These are phyloP conservation scores for Penicillium sp. DNA, from an alignment of 2,329 filamentous ascomycete species.

Conservation along the genomic window DNA sequence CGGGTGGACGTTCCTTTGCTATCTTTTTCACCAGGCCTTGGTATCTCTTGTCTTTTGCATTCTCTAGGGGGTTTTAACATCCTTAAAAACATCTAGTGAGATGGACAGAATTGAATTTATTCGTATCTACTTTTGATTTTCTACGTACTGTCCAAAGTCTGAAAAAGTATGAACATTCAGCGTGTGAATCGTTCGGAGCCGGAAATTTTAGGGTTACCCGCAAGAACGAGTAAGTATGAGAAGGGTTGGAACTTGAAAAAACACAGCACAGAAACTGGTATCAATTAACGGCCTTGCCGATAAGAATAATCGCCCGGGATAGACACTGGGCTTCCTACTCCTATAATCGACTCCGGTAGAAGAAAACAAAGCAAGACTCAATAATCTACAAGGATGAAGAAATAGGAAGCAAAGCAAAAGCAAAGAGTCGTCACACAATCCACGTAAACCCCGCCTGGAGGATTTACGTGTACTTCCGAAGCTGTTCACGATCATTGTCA, in stretches of 20 bases:
- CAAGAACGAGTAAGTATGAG: not conserved
- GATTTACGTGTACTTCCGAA: constrained; percentile 34
- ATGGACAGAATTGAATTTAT: not conserved
- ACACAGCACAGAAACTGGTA: constrained; percentile 10
- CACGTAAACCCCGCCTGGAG: constrained; percentile 3
- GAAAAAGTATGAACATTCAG: not conserved
- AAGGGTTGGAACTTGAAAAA: not conserved
- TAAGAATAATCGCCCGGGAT: not conserved
- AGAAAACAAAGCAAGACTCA: constrained; percentile 4
- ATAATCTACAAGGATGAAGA: constrained; percentile 23
- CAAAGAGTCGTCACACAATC: constrained; percentile 13
- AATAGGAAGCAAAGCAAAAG: constrained; percentile 3
- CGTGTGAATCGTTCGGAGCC: not conserved
- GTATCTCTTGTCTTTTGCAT: not conserved
- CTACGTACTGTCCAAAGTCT: not conserved
- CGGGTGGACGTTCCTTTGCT: not conserved
- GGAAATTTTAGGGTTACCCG: not conserved
- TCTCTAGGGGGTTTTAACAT: not conserved
- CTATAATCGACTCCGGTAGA: not conserved
- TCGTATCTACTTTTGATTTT: not conserved
- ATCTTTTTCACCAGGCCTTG: not conserved
- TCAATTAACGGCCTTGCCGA: constrained; percentile 13
- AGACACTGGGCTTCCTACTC: not conserved
- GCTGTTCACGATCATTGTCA: constrained; percentile 20
- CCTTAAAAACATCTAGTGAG: not conserved